Percentiles rank a stretch among this genome's conserved stretches.
Conservation (phyloP, 2,329 filamentous ascomycete species). For the Arthrobotrys megalospora region DNA sequence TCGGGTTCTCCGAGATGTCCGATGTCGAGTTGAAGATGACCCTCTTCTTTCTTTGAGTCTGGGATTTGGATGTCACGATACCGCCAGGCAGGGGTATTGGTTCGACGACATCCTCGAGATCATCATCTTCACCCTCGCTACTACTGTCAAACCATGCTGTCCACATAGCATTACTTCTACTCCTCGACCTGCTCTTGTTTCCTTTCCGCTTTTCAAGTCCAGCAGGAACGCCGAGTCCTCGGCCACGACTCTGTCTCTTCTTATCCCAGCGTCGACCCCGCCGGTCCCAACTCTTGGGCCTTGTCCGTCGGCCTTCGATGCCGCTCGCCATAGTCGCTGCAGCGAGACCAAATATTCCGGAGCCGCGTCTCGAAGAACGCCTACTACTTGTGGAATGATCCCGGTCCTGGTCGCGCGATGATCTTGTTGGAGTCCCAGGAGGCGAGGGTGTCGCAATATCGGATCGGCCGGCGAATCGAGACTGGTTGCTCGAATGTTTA, state of each 20-base stretch:
- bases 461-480: conserved; percentile 54
- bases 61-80: conserved; percentile 55
- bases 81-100: conserved; percentile 56
- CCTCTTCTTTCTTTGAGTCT: conserved; percentile 46
- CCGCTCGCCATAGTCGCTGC: conserved; percentile 41
- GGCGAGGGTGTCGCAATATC: conserved; percentile 58
- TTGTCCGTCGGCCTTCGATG: conserved; percentile 24
- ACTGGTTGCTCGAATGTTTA: conserved; percentile 45
- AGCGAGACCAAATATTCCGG: conserved; percentile 56
- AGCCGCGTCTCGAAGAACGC: conserved; percentile 54
- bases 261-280: conserved; percentile 42
- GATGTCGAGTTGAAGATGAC: conserved; percentile 59
- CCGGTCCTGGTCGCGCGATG: conserved; percentile 40
- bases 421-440: conserved; percentile 49
- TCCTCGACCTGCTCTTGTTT: conserved; percentile 56
- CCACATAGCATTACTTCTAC: conserved; percentile 51
- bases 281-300: conserved; percentile 59
- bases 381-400: conserved; percentile 55
- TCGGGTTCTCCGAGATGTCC: conserved; percentile 52
- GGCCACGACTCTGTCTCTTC: conserved; percentile 53
- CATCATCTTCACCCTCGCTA: conserved; percentile 40
- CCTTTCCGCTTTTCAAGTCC: conserved; percentile 54
- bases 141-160: conserved; percentile 60
- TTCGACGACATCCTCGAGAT: conserved; percentile 49
- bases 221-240: conserved; percentile 35